Conservation (phyloP, 2,329 filamentous ascomycete species). For the Diatrype stigma region DNA sequence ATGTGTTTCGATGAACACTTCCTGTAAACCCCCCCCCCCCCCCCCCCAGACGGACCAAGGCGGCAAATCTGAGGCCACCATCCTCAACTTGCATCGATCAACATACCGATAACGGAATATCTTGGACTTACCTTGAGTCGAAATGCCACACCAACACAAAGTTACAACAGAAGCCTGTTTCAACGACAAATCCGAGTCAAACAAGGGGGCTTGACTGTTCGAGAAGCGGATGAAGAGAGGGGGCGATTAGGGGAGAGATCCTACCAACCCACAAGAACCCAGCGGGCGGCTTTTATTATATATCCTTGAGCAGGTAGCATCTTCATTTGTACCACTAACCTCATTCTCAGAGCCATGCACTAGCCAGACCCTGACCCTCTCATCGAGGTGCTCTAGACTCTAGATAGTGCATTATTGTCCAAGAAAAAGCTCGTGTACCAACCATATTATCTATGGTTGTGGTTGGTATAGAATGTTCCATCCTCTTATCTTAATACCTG, state of each 20-base stretch:
- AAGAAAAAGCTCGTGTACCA: no score
- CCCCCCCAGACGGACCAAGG: not conserved
- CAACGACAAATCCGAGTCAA: no score
- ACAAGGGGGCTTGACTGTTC: not conserved
- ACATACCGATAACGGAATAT: constrained; percentile 14
- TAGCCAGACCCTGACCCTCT: not conserved
- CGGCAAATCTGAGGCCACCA: constrained; percentile 2
- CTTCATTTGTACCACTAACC: not conserved
- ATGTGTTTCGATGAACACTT: not conserved
- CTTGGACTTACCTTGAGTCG: constrained; percentile 19
- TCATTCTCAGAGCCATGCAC: not conserved
- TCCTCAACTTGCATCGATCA: constrained; percentile 6
- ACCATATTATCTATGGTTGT: no score
- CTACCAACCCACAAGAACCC: not conserved
- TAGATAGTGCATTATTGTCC: no score
- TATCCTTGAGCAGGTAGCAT: not conserved
- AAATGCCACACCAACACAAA: not conserved
- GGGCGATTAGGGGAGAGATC: not conserved
- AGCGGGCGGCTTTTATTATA: not conserved
- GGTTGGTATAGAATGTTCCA: not conserved
- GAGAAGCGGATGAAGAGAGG: not conserved
- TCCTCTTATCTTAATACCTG: not conserved
- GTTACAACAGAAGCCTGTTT: no score
- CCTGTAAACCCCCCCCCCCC: not conserved
- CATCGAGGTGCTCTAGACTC: not conserved